Conservation (phyloP, 1,139 yeast genomes). For the Spathaspora sp. region DNA sequence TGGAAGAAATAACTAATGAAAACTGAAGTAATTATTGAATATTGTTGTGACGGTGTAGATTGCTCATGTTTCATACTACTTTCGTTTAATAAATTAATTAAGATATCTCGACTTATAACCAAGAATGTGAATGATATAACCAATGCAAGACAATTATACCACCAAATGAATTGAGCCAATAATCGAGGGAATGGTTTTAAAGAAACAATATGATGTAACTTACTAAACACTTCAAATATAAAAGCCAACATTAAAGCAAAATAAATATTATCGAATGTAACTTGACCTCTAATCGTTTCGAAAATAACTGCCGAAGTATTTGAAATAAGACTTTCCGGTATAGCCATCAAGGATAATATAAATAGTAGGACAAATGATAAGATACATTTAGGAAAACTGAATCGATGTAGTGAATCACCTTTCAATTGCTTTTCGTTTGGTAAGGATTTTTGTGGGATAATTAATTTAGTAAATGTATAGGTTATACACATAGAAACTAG, state of each 20-base stretch:
- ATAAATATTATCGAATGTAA: constrained; percentile 5
- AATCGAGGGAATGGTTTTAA: constrained; percentile 3
- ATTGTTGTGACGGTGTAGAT: not conserved
- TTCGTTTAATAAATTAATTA: constrained; percentile 19
- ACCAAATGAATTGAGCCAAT: constrained; percentile 22
- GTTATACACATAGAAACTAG: constrained; percentile 1
- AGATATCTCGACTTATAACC: constrained; percentile 23
- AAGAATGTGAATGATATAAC: constrained; percentile 15
- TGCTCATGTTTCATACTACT: not conserved
- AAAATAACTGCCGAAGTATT: constrained; percentile 4
- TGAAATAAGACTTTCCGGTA: constrained; percentile 5
- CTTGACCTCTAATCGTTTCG: constrained; percentile 2
- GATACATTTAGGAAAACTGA: constrained; percentile 1
- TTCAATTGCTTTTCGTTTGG: not conserved
- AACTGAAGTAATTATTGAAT: constrained; percentile 2
- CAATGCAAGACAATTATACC: constrained; percentile 22
- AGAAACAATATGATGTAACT: not conserved
- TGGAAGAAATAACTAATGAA: constrained; percentile 4
- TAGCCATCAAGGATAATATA: constrained; percentile 3
- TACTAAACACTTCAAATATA: not conserved
- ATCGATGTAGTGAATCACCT: not conserved
- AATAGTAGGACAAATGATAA: constrained; percentile 6
- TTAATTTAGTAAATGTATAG: not conserved
- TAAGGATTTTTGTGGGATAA: not conserved
- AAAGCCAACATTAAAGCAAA: constrained; percentile 4